Percentiles rank a stretch among this genome's conserved stretches.
Evolutionary conservation across 345 rosid genomes (phyloP).

Genomic region (Clausena lansium): DNA sequence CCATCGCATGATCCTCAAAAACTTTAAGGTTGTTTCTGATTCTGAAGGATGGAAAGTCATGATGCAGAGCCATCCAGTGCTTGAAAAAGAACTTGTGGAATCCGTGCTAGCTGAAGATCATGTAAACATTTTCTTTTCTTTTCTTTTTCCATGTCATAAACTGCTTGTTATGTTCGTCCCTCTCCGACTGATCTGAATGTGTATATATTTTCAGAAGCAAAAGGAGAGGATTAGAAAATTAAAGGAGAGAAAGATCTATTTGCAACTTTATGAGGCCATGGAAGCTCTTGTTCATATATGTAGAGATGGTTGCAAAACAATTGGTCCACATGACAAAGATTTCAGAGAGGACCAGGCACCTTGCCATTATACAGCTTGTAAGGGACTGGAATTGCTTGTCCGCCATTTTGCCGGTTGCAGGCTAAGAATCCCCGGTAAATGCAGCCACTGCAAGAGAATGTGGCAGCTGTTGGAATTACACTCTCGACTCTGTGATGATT

Average conservation of each 20-base stretch:
- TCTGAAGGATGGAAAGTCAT: conserved; percentile 80
- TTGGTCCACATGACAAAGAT: conserved; percentile 82
- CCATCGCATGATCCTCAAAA: conserved; percentile 62
- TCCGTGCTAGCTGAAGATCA: conserved; percentile 53
- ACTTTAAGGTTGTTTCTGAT: conserved; percentile 43
- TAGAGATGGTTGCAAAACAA: conserved; percentile 83
- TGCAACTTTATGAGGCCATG: conserved; percentile 83
- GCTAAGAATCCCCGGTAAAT: conserved; percentile 75
- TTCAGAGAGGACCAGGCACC: conserved; percentile 46
- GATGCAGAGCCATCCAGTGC: conserved; percentile 79
- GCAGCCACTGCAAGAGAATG: conserved; percentile 88
- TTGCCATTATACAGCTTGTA: conserved; percentile 70
- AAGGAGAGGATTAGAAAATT: conserved; percentile 51
- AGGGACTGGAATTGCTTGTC: conserved; percentile 71
- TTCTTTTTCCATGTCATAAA: background rate
- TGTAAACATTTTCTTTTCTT: conserved; percentile 30
- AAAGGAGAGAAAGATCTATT: conserved; percentile 61
- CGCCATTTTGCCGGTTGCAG: conserved; percentile 83
- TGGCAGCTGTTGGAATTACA: conserved; percentile 91
- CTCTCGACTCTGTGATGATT: conserved; percentile 70
- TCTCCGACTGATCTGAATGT: background rate
- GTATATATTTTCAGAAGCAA: conserved; percentile 33
- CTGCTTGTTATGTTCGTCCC: background rate
- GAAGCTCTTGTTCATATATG: conserved; percentile 94
- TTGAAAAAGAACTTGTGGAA: conserved; percentile 63